Conservation (phyloP, 2,329 filamentous ascomycete genomes). For the Metarhizium rileyi region DNA sequence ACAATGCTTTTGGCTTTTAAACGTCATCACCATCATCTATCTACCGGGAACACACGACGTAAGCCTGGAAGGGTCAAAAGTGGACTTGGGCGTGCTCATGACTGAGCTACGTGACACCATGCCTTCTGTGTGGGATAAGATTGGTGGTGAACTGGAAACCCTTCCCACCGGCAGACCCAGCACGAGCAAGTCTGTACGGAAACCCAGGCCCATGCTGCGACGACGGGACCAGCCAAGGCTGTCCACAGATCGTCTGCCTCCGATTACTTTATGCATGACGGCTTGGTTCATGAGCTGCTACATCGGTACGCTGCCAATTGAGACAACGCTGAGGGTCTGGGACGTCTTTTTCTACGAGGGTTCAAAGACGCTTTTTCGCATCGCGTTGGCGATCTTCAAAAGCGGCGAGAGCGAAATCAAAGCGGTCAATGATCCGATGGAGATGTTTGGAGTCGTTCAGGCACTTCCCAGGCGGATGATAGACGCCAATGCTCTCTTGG, state of each 20-base stretch:
- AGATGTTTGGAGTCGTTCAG: constrained; percentile 92
- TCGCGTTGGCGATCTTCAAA: constrained; percentile 87
- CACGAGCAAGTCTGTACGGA: constrained; percentile 25
- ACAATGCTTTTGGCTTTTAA: constrained; percentile 85
- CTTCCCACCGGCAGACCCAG: constrained; percentile 27
- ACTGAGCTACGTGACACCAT: constrained; percentile 71
- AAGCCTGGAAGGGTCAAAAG: constrained; percentile 82
- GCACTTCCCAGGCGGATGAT: constrained; percentile 70
- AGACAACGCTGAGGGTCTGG: constrained; percentile 87
- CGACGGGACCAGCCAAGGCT: constrained; percentile 30
- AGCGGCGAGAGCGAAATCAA: constrained; percentile 73
- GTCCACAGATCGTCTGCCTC: constrained; percentile 56
- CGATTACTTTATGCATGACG: constrained; percentile 85
- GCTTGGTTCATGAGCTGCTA: constrained; percentile 98
- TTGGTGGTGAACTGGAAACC: constrained; percentile 65
- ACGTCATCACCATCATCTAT: constrained; percentile 81
- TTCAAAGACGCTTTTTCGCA: constrained; percentile 84
- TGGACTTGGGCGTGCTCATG: constrained; percentile 92
- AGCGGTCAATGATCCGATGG: constrained; percentile 75
- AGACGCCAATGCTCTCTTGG: constrained; percentile 73
- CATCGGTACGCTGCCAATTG: constrained; percentile 84
- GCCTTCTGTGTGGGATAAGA: constrained; percentile 77
- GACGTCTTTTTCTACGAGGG: constrained; percentile 95
- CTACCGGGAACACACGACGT: constrained; percentile 88
- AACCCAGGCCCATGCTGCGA: constrained; percentile 28